Percentiles rank a stretch among this genome's conserved stretches.
phyloP scores from a whole-genome alignment of 768 basidiomycete genomes.

The Cantharellus anzutake region DNA sequence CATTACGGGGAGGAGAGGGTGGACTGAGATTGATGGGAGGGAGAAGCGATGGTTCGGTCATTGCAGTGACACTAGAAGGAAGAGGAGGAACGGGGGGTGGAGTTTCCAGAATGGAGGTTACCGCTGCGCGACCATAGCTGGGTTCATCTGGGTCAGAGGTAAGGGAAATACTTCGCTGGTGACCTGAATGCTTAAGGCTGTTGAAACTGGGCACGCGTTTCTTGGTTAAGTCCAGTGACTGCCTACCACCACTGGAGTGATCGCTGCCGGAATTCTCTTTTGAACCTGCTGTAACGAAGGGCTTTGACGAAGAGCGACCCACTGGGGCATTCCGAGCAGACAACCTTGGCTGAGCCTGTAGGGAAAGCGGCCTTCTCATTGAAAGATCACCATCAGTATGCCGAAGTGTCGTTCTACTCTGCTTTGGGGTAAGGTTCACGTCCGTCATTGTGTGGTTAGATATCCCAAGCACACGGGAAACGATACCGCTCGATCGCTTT shows the following conservation, averaged over 20 bases:
- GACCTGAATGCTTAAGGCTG: not conserved
- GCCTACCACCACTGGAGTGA: not conserved
- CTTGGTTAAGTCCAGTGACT: not conserved
- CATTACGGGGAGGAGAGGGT: conserved; percentile 5
- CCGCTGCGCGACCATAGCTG: not conserved
- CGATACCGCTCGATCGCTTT: not conserved
- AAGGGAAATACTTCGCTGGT: conserved; percentile 5
- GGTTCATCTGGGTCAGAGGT: conserved; percentile 1
- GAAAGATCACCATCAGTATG: not conserved
- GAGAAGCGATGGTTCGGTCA: not conserved
- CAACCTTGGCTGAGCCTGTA: not conserved
- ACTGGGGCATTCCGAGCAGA: not conserved
- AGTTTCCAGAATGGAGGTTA: not conserved
- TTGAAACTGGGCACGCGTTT: not conserved
- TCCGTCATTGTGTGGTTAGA: not conserved
- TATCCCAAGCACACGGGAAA: not conserved
- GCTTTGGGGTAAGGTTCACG: not conserved
- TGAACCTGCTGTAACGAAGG: not conserved
- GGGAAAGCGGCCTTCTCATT: not conserved
- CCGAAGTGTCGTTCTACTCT: not conserved
- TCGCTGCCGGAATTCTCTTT: not conserved
- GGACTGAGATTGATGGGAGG: conserved; percentile 7
- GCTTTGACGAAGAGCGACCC: conserved; percentile 6
- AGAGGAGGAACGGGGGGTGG: conserved; percentile 1
- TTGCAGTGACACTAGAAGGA: not conserved